Conservation (phyloP, 306 rosid species). For the Corylus americana region DNA sequence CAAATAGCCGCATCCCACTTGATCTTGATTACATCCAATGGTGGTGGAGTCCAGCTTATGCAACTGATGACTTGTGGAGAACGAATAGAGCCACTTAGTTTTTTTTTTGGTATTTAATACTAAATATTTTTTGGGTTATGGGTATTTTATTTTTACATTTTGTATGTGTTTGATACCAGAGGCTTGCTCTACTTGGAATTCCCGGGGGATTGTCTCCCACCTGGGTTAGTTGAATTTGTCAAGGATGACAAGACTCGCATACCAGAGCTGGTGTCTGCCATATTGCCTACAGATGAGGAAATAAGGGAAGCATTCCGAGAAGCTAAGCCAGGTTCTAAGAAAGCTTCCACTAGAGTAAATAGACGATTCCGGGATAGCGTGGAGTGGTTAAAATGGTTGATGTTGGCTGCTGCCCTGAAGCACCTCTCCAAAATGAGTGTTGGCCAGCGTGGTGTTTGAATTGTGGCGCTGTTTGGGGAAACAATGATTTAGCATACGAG, state of each 20-base stretch:
- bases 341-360: conserved; percentile 32
- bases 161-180: conserved; percentile 43
- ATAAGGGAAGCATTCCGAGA: conserved; percentile 46
- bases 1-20: too few relatives aligned
- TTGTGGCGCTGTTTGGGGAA: conserved; percentile 95
- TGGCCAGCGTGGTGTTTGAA: conserved; percentile 77
- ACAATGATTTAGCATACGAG: conserved; percentile 56
- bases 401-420: conserved; percentile 53
- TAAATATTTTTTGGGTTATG: background rate
- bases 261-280: conserved; percentile 58
- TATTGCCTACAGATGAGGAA: conserved; percentile 71
- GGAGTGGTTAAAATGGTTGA: conserved; percentile 91
- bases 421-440: conserved; percentile 58
- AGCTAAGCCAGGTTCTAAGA: conserved; percentile 41
- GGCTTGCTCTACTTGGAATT: conserved; percentile 71
- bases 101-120: background rate
- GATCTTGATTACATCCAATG: too few relatives aligned
- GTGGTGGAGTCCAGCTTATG: too few relatives aligned
- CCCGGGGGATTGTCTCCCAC: conserved; percentile 48
- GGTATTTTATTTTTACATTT: conserved; percentile 24
- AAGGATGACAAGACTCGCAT: conserved; percentile 46
- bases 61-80: too few relatives aligned
- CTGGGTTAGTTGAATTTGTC: conserved; percentile 67
- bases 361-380: conserved; percentile 56
- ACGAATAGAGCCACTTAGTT: too few relatives aligned